Conservation (phyloP, 1,139 yeast species). For the Sugiyamaella xylanicola region DNA sequence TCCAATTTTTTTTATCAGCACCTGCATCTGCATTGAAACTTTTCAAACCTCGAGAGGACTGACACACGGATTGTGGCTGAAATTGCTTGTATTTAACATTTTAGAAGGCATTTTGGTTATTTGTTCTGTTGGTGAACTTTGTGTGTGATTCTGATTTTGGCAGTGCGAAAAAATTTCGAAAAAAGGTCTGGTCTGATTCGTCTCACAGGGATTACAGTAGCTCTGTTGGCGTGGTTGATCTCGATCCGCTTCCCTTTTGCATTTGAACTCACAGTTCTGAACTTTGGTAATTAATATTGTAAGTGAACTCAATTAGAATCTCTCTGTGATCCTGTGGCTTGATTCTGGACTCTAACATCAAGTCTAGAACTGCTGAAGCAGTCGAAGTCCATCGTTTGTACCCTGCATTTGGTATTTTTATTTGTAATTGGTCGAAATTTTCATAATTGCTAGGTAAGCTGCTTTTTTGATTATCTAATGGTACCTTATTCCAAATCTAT, state of each 20-base stretch:
- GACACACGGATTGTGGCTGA: background rate
- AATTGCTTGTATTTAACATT: background rate
- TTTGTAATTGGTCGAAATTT: background rate
- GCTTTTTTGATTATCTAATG: no score
- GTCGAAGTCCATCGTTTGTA: no score
- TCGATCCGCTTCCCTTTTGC: background rate
- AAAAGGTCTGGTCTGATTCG: no score
- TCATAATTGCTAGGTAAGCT: background rate
- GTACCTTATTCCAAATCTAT: no score
- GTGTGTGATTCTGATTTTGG: background rate
- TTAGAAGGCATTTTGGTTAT: background rate
- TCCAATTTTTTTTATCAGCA: constrained; percentile 13
- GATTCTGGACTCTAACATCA: no score
- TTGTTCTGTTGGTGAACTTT: background rate
- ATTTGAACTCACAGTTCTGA: background rate
- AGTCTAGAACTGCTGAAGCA: no score
- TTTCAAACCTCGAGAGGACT: background rate
- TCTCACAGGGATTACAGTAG: no score
- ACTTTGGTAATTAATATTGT: no score
- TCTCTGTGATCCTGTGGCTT: no score
- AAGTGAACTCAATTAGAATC: background rate
- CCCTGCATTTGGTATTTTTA: no score
- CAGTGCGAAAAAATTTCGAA: background rate
- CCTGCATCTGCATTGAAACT: constrained; percentile 11
- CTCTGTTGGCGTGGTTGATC: no score